Evolutionary conservation across 495 filamentous ascomycete genomes (phyloP).

Genomic region (Aspergillus nanangensis): DNA sequence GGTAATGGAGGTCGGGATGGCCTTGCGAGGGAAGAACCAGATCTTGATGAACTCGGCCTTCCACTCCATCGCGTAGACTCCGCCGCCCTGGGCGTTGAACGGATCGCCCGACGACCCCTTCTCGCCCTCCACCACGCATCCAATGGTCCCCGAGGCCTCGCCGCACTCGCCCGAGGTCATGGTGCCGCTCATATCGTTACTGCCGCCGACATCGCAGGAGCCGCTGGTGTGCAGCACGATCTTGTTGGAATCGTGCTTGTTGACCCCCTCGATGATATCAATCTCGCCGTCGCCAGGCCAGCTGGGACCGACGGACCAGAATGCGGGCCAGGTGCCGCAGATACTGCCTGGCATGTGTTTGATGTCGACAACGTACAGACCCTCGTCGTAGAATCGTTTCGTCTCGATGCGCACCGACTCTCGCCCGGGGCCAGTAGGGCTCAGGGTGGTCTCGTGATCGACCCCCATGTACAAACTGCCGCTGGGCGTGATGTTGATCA

Average conservation of each 20-base stretch:
- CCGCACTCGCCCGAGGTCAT: slow-evolving; percentile 52
- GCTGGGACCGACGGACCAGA: slow-evolving; percentile 67
- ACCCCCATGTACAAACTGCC: slow-evolving; percentile 50
- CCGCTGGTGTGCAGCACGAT: slow-evolving; percentile 72
- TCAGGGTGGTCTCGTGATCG: slow-evolving; percentile 36
- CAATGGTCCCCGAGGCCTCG: slow-evolving; percentile 44
- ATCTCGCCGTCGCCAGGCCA: slow-evolving; percentile 86
- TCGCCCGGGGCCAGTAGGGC: slow-evolving; percentile 48
- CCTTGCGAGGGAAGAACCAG: slow-evolving; percentile 69
- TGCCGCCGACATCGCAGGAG: slow-evolving; percentile 55
- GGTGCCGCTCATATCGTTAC: slow-evolving; percentile 42
- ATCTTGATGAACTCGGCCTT: slow-evolving; percentile 60
- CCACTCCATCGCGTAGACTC: slow-evolving; percentile 79
- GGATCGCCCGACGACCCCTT: slow-evolving; percentile 59
- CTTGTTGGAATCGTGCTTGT: slow-evolving; percentile 56
- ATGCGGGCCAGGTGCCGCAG: slow-evolving; percentile 75
- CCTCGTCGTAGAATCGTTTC: slow-evolving; percentile 62
- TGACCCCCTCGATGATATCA: slow-evolving; percentile 89
- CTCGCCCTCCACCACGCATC: slow-evolving; percentile 42
- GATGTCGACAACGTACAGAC: slow-evolving; percentile 71
- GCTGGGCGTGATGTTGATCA: slow-evolving; percentile 52
- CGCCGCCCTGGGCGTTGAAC: slow-evolving; percentile 72
- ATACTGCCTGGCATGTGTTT: slow-evolving; percentile 66
- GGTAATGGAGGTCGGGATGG: slow-evolving; percentile 55
- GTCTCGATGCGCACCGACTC: slow-evolving; percentile 63